phyloP scores from a whole-genome alignment of 306 rosid species.

The Vigna mungo region DNA sequence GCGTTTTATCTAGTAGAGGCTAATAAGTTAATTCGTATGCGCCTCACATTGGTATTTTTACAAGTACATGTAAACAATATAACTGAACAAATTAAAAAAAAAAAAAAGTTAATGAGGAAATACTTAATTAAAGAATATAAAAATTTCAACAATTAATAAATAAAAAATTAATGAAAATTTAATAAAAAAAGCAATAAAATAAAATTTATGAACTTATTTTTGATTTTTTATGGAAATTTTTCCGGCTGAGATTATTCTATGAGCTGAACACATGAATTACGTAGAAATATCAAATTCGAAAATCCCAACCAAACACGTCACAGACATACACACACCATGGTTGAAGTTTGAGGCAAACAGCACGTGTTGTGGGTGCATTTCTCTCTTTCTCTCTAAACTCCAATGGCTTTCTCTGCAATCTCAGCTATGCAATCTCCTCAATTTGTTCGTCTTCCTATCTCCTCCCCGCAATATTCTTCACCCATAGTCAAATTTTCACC shows the following conservation, averaged over 20 bases:
- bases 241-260: not conserved
- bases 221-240: not conserved
- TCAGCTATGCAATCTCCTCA: conserved; percentile 45
- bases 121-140: too few species aligned
- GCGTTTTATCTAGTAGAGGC: too few species aligned
- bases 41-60: too few species aligned
- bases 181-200: too few species aligned
- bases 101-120: too few species aligned
- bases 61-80: too few species aligned
- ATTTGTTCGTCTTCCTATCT: conserved; percentile 55
- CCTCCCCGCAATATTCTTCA: conserved; percentile 41
- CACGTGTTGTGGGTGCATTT: not conserved
- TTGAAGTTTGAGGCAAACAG: not conserved
- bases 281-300: conserved; percentile 33
- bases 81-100: too few species aligned
- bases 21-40: too few species aligned
- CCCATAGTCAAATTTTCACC: conserved; percentile 55
- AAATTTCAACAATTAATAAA: too few species aligned
- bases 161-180: too few species aligned
- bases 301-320: not conserved
- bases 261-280: not conserved
- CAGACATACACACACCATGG: not conserved
- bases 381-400: not conserved
- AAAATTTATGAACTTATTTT: not conserved
- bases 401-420: conserved; percentile 78